Percentiles rank a stretch among this genome's conserved stretches.
Conservation (phyloP, 192 early-diverging fungal genomes). For the Thoreauomyces humboldtii region DNA sequence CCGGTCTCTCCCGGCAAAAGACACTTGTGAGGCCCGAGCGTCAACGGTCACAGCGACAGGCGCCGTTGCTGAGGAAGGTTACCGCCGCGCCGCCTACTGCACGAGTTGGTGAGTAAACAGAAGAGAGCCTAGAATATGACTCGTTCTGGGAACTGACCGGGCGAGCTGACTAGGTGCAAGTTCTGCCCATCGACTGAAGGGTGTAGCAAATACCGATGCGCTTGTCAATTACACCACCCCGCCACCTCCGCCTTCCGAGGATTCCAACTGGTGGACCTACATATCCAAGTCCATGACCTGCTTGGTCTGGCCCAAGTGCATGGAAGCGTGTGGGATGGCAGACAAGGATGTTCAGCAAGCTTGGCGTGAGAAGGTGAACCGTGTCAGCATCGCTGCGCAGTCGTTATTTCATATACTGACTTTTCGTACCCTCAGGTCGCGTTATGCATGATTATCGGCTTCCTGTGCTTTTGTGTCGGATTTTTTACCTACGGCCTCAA, state of each 20-base stretch:
- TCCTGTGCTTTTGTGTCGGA: constrained; percentile 30
- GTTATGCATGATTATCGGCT: constrained; percentile 43
- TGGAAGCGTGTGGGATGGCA: constrained; percentile 27
- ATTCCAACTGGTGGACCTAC: constrained; percentile 41
- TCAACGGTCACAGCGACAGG: constrained; percentile 4
- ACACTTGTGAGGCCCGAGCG: constrained; percentile 14
- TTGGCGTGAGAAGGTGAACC: constrained; percentile 48
- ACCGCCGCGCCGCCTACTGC: constrained; percentile 8
- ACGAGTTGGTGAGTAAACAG: constrained; percentile 5
- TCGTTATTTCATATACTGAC: neutral
- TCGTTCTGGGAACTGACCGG: neutral
- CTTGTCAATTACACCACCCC: constrained; percentile 2
- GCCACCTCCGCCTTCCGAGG: neutral
- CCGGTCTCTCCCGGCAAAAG: constrained; percentile 6
- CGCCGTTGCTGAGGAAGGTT: constrained; percentile 6
- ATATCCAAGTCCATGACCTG: constrained; percentile 32
- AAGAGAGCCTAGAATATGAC: neutral
- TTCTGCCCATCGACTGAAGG: neutral
- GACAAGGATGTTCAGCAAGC: constrained; percentile 38
- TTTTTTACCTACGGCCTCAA: constrained; percentile 50
- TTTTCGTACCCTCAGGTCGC: constrained; percentile 29
- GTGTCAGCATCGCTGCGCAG: too few species aligned
- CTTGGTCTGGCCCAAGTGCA: constrained; percentile 29
- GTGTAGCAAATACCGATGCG: neutral
- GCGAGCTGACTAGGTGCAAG: neutral